Conservation (phyloP, 345 rosid genomes). For the Alliaria petiolata region DNA sequence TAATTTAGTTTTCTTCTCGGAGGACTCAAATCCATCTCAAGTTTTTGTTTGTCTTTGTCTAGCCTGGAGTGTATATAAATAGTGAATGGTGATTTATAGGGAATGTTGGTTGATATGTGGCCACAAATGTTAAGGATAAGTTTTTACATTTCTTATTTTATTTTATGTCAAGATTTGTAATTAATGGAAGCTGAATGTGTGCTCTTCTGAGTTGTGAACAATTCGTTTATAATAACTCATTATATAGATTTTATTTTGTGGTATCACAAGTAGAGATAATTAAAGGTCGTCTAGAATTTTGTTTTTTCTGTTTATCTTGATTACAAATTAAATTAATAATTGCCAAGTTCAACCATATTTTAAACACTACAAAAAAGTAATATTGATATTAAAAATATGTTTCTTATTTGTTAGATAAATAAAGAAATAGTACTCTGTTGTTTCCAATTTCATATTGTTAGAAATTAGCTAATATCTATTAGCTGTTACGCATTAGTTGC, state of each 20-base stretch:
- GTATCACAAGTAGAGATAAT: neutral
- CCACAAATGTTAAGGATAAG: constrained; percentile 26
- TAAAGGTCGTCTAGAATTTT: too few species aligned
- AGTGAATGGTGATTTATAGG: constrained; percentile 9
- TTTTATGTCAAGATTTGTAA: neutral
- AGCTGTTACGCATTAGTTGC: neutral
- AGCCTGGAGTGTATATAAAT: neutral
- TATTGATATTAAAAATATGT: neutral
- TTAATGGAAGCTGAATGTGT: constrained; percentile 18
- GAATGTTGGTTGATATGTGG: constrained; percentile 22
- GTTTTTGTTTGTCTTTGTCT: neutral
- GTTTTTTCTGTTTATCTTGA: neutral
- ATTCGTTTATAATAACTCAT: neutral
- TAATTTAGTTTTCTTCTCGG: neutral
- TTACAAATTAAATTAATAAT: neutral
- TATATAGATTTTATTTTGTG: too few species aligned
- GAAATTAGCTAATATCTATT: neutral
- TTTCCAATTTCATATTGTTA: neutral
- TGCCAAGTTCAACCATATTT: neutral
- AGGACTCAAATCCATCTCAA: constrained; percentile 6
- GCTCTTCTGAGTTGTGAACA: constrained; percentile 16
- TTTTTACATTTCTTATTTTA: neutral
- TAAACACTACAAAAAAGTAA: neutral
- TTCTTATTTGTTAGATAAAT: neutral
- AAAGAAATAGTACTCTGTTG: neutral